Conservation (phyloP, 352 stramenopile species). For the Globisporangium orthogonon region DNA sequence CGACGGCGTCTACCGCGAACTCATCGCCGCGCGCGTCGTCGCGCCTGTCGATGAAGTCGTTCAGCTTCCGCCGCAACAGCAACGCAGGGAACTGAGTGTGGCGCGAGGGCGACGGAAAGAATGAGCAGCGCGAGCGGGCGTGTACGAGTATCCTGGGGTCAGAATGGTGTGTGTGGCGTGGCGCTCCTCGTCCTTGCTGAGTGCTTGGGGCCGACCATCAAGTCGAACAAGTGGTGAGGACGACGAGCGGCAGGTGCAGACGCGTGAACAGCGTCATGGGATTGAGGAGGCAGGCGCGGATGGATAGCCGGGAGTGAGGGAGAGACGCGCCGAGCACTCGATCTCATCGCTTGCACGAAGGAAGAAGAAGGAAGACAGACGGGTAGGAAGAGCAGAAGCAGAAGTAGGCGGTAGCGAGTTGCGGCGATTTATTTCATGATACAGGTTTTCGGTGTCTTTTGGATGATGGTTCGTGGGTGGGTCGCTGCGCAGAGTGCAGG, state of each 20-base stretch:
- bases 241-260: background rate
- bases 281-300: background rate
- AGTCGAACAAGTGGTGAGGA: background rate
- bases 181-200: background rate
- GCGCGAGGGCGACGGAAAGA: background rate
- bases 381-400: background rate
- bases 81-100: constrained; percentile 37
- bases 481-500: no score
- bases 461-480: background rate
- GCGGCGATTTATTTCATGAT: background rate
- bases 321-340: background rate
- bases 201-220: background rate
- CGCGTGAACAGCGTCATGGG: no score
- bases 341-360: no score
- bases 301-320: background rate
- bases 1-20: constrained; percentile 27
- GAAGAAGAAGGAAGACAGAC: no score
- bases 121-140: background rate
- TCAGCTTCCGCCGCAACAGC: constrained; percentile 61
- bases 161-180: no score
- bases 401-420: background rate
- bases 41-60: constrained; percentile 63
- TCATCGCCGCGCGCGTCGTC: constrained; percentile 54
- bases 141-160: background rate
- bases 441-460: background rate